Evolutionary conservation across 83 land plant species (phyloP).

Genomic region (Picea abies): DNA sequence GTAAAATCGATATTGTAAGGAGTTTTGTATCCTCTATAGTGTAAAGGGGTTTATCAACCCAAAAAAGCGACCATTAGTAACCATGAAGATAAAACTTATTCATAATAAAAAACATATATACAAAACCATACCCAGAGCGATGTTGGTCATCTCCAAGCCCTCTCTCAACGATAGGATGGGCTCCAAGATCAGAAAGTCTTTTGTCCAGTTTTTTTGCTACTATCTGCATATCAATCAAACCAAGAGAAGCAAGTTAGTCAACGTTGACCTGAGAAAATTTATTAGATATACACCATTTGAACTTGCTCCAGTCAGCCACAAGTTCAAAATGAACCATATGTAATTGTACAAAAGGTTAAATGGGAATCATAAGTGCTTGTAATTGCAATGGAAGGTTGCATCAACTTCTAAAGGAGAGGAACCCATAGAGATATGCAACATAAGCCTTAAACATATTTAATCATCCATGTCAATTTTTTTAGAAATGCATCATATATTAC

Average conservation of each 20-base stretch:
- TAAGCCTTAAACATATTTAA: neutral
- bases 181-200: constrained; percentile 85
- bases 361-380: neutral
- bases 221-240: constrained; percentile 45
- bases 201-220: constrained; percentile 87
- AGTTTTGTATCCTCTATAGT: too few species aligned
- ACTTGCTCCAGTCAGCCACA: neutral
- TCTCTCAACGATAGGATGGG: constrained; percentile 54
- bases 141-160: constrained; percentile 98
- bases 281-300: neutral
- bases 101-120: neutral
- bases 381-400: neutral
- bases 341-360: neutral
- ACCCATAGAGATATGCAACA: neutral
- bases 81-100: neutral
- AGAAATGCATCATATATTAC: too few species aligned
- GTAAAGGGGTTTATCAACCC: neutral
- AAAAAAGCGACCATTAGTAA: neutral
- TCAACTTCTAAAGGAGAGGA: neutral
- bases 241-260: neutral
- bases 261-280: neutral
- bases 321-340: neutral
- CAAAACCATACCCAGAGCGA: constrained; percentile 73
- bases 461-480: neutral
- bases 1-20: too few species aligned